Base-by-base conservation (phyloP, 2,329 filamentous ascomycete species). In the Nemania diffusa region DNA sequence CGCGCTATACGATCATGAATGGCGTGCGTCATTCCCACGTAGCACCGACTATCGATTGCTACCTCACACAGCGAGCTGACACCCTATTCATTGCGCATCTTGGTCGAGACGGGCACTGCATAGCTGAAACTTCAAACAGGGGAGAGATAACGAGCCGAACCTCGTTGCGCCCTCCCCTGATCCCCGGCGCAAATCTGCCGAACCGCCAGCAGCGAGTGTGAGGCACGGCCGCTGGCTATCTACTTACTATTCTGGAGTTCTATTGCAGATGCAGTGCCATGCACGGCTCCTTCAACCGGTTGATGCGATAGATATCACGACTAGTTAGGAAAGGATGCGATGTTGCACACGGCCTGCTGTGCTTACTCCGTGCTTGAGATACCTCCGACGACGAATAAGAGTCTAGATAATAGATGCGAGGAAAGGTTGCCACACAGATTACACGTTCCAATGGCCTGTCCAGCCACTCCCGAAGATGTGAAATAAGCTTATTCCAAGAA, bases 401-500 rank as follows among this genome's bases (percentile, higher is more conserved):
- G 40, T 44, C 40, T 40, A 15, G 8, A 11, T n/a, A 20, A 15
- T 15, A 20, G 5, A 44, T n/a, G 40, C 40, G n/a, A 15, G 40
- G 2, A 44, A 7, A 9, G 13, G 40, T 15, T 44, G 40, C 15
- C 15, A 44, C 17, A 5, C 15, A 44, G n/a, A n/a, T n/a, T 15
- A 20, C 40, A 44, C 40, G 40, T 44, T 44, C 7, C 40, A 44
- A 44, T 44, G 17, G 40, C 40, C 15, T 44, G 40, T n/a, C 40
- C 13, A 44, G 40, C 3, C 15, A n/a, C 15, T 44, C 40, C 40
- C 40, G 17, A n/a, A n/a, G 40, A 44, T 44, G 4, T 5, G n/a
- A 44, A 44, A 44, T 44, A 44, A 44, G 40, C 40, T 44, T 44
- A 44, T 44, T 44, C 40, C 15, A 44, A 44, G 40, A 44, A 44